These are phyloP conservation scores for Cutaneotrichosporon cyanovorans DNA, from an alignment of 1,284 basidiomycete species.

Conservation along the genomic window DNA sequence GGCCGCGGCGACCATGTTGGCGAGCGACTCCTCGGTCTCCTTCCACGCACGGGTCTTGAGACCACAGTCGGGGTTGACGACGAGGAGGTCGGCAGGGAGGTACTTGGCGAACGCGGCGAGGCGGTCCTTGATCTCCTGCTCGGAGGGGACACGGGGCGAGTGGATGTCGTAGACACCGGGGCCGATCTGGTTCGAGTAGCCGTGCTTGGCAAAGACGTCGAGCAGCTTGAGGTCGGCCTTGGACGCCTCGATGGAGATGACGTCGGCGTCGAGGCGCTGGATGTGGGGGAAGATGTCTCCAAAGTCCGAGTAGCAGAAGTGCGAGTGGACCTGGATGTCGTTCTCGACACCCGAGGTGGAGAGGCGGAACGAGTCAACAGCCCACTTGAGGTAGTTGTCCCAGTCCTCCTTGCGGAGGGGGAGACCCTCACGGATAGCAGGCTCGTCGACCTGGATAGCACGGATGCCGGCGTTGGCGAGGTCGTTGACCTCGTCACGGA, in stretches of 20 bases:
- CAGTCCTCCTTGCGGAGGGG: conserved; percentile 91
- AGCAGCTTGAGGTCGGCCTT: conserved; percentile 98
- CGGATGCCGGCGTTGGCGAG: conserved; percentile 95
- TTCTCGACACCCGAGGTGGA: conserved; percentile 88
- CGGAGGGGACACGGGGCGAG: conserved; percentile 92
- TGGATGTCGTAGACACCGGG: conserved; percentile 99
- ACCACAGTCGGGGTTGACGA: conserved; percentile 83
- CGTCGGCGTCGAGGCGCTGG: conserved; percentile 94
- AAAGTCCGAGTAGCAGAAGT: conserved; percentile 72
- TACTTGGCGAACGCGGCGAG: conserved; percentile 74
- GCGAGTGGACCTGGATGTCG: conserved; percentile 89
- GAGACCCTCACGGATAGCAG: conserved; percentile 97
- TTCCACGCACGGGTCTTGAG: conserved; percentile 90
- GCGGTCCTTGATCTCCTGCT: conserved; percentile 91
- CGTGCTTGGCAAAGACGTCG: conserved; percentile 88
- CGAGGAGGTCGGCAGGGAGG: conserved; percentile 66
- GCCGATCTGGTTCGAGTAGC: conserved; percentile 97
- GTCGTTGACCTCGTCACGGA: conserved; percentile 97
- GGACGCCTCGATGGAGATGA: conserved; percentile 98
- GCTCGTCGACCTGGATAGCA: conserved; percentile 98
- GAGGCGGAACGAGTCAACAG: conserved; percentile 95
- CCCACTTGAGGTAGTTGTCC: conserved; percentile 92
- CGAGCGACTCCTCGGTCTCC: conserved; percentile 81
- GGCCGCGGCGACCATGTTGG: conserved; percentile 80
- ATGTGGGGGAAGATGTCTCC: conserved; percentile 98